A percentile compares a stretch with the other conserved stretches of the same genome.
These are phyloP conservation scores for Triticum monococcum DNA, from an alignment of 176 grass and related monocot genomes.

Conservation along the genomic window DNA sequence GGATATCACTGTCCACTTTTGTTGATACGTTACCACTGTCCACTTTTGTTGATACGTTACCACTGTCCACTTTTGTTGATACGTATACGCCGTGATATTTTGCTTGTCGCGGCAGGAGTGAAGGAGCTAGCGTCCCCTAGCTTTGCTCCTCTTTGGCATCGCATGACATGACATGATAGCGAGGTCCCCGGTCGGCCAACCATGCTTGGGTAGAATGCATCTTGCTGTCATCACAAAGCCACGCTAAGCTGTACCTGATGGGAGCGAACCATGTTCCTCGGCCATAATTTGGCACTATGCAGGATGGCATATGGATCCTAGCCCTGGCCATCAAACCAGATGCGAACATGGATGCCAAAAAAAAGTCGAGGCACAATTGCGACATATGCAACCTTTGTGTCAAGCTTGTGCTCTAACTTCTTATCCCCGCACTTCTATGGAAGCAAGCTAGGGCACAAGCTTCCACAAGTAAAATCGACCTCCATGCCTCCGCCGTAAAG, in stretches of 20 bases:
- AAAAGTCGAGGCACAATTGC: no score
- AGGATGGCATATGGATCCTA: not conserved
- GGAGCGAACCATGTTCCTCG: constrained; percentile 16
- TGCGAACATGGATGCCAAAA: no score
- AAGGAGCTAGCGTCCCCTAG: not conserved
- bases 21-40: no score
- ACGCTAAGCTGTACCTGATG: not conserved
- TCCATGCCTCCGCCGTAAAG: no score
- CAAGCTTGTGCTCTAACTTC: no score
- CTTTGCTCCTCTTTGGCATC: not conserved
- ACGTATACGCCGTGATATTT: not conserved
- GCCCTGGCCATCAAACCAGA: not conserved
- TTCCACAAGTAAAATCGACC: no score
- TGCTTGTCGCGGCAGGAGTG: not conserved
- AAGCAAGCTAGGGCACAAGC: no score
- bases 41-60: no score
- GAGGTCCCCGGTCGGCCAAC: constrained; percentile 7
- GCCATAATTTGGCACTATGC: constrained; percentile 11
- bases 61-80: no score
- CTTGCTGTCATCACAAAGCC: constrained; percentile 17
- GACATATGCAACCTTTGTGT: no score
- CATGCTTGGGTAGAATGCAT: not conserved
- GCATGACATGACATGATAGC: constrained; percentile 2
- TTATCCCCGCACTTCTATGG: no score
- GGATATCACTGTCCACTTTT: no score